Percentiles rank a stretch among this genome's conserved stretches.
These are phyloP conservation scores for Leptographium procerum DNA, from an alignment of 2,329 filamentous ascomycete genomes.

Conservation along the genomic window DNA sequence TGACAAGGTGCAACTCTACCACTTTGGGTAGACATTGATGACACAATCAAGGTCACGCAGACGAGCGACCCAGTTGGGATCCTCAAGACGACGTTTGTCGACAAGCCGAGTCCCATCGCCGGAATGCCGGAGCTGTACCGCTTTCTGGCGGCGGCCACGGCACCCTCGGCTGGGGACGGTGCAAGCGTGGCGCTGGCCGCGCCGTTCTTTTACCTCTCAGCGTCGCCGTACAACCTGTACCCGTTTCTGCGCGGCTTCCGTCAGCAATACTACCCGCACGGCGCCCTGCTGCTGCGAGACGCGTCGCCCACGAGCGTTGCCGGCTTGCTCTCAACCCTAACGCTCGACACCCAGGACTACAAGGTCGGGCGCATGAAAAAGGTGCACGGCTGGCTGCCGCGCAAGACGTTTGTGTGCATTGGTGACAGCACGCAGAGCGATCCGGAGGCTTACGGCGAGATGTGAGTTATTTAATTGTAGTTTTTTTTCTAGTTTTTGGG, in stretches of 20 bases:
- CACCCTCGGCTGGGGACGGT: conserved; percentile 23
- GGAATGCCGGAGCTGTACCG: conserved; percentile 82
- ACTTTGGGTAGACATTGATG: conserved; percentile 87
- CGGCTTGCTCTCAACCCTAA: conserved; percentile 69
- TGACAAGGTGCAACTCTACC: too few relatives aligned
- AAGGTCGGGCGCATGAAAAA: conserved; percentile 72
- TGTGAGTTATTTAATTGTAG: conserved; percentile 33
- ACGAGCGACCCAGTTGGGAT: conserved; percentile 74
- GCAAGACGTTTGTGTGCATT: conserved; percentile 68
- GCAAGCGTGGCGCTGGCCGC: conserved; percentile 35
- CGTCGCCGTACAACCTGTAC: conserved; percentile 90
- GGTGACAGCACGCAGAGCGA: conserved; percentile 89
- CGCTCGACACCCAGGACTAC: conserved; percentile 71
- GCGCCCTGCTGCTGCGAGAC: conserved; percentile 76
- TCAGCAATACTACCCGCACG: conserved; percentile 56
- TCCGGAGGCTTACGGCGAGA: conserved; percentile 78
- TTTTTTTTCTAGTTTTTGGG: background rate
- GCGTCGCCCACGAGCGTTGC: conserved; percentile 75
- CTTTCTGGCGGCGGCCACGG: conserved; percentile 38
- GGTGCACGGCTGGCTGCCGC: conserved; percentile 68
- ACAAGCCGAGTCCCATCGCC: conserved; percentile 55
- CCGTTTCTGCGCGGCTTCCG: conserved; percentile 73
- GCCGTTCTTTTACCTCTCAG: conserved; percentile 86
- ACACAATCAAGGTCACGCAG: conserved; percentile 86
- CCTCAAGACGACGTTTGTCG: conserved; percentile 71